Conservation (phyloP, 352 stramenopile species). For the Phytophthora foliorum region DNA sequence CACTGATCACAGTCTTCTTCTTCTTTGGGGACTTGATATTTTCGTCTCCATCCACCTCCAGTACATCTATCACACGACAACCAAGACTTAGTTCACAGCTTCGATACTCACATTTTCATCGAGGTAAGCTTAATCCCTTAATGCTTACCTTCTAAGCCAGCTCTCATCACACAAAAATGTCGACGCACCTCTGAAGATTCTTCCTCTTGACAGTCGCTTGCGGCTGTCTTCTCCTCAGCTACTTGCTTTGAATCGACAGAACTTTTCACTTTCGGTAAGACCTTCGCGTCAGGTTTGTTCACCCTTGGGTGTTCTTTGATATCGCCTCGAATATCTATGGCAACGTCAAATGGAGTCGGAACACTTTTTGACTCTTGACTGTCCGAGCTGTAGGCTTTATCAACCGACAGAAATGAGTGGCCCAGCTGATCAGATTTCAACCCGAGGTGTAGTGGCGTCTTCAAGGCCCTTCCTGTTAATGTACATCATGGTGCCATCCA, state of each 20-base stretch:
- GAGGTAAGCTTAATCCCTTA: constrained; percentile 11
- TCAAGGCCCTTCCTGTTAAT: background rate
- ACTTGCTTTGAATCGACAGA: constrained; percentile 1
- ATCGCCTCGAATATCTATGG: constrained; percentile 1
- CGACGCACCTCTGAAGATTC: constrained; percentile 23
- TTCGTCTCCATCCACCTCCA: constrained; percentile 13
- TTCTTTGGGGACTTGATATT: background rate
- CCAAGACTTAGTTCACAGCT: background rate
- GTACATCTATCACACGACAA: background rate
- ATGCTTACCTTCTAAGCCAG: constrained; percentile 28
- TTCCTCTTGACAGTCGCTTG: constrained; percentile 10
- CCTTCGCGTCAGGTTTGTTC: constrained; percentile 1
- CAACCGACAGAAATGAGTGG: constrained; percentile 17
- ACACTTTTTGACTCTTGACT: constrained; percentile 27
- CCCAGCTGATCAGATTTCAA: background rate
- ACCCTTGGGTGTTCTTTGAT: background rate
- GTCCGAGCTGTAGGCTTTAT: constrained; percentile 4
- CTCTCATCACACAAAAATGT: constrained; percentile 26
- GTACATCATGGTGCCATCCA: background rate
- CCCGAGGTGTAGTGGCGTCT: background rate
- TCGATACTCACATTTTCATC: background rate
- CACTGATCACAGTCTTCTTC: constrained; percentile 24
- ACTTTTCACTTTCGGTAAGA: background rate
- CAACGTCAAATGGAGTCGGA: background rate
- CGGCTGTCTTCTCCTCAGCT: constrained; percentile 1